Conservation (phyloP, 805 yeast genomes). For the Wickerhamiella cacticola region DNA sequence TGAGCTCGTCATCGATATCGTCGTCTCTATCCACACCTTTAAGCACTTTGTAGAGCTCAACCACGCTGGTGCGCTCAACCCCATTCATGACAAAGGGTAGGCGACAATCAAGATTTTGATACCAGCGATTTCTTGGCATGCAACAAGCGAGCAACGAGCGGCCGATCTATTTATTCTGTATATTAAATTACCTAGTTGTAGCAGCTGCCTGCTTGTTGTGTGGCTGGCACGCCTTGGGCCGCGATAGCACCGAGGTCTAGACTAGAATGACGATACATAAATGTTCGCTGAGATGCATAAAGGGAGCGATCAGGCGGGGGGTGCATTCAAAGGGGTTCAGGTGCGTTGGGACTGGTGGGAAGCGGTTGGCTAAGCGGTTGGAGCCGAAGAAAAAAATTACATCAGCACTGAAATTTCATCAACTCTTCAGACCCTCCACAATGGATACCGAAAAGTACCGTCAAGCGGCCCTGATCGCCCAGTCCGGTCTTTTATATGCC, state of each 20-base stretch:
- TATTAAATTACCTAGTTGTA: too few species aligned
- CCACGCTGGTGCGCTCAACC: constrained; percentile 27
- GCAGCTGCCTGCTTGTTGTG: neutral
- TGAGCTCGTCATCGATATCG: constrained; percentile 29
- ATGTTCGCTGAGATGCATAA: neutral
- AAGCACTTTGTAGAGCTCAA: constrained; percentile 29
- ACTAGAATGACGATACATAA: too few species aligned
- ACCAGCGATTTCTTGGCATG: neutral
- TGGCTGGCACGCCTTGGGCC: neutral
- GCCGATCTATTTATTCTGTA: too few species aligned
- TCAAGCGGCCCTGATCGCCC: constrained; percentile 79
- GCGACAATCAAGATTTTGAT: too few species aligned
- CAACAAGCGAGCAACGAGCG: neutral
- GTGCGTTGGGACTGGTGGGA: too few species aligned
- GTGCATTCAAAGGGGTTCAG: too few species aligned
- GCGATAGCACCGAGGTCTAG: too few species aligned
- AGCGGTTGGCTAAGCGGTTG: neutral
- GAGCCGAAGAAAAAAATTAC: neutral
- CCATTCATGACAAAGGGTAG: constrained; percentile 13
- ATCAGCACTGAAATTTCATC: neutral
- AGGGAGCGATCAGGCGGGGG: too few species aligned
- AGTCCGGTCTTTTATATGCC: constrained; percentile 62
- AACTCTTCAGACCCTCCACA: neutral
- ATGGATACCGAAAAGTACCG: constrained; percentile 59
- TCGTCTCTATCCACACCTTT: constrained; percentile 29